Evolutionary conservation across 2,329 filamentous ascomycete genomes (phyloP).

Genomic region (Lachnellula arida): DNA sequence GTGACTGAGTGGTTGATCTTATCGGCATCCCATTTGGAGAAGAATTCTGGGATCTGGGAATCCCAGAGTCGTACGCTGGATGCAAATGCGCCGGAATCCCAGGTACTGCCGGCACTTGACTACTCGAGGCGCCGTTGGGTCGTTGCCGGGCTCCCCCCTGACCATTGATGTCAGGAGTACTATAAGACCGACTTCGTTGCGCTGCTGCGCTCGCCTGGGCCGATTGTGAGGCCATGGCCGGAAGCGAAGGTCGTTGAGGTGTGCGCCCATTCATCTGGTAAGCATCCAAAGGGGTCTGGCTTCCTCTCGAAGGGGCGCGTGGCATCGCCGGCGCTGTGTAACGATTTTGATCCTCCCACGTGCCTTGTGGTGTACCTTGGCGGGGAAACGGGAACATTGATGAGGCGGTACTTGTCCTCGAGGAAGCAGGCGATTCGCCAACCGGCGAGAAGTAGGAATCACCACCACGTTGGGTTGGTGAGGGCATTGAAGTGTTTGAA

Average conservation of each 20-base stretch:
- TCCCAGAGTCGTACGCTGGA: constrained; percentile 52
- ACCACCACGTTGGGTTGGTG: constrained; percentile 28
- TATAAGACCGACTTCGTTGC: constrained; percentile 81
- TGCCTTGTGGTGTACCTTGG: constrained; percentile 61
- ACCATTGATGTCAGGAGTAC: constrained; percentile 88
- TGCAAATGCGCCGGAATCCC: constrained; percentile 70
- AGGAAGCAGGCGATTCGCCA: constrained; percentile 72
- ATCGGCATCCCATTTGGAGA: constrained; percentile 69
- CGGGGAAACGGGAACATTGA: constrained; percentile 79
- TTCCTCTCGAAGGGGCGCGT: constrained; percentile 74
- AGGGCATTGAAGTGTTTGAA: constrained; percentile 36
- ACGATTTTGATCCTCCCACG: constrained; percentile 69
- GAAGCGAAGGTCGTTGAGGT: constrained; percentile 73
- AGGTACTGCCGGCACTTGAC: constrained; percentile 62
- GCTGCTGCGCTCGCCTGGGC: constrained; percentile 47
- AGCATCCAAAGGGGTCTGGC: constrained; percentile 56
- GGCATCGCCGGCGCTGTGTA: constrained; percentile 88
- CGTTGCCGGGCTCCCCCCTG: constrained; percentile 53
- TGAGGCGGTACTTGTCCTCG: constrained; percentile 69
- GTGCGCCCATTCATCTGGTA: constrained; percentile 61
- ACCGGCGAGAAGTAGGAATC: constrained; percentile 94
- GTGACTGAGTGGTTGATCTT: constrained; percentile 66
- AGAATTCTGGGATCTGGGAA: constrained; percentile 75
- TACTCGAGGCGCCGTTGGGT: constrained; percentile 46
- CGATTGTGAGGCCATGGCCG: constrained; percentile 58